Evolutionary conservation across 495 filamentous ascomycete genomes (phyloP).

Genomic region (Physcia stellaris): DNA sequence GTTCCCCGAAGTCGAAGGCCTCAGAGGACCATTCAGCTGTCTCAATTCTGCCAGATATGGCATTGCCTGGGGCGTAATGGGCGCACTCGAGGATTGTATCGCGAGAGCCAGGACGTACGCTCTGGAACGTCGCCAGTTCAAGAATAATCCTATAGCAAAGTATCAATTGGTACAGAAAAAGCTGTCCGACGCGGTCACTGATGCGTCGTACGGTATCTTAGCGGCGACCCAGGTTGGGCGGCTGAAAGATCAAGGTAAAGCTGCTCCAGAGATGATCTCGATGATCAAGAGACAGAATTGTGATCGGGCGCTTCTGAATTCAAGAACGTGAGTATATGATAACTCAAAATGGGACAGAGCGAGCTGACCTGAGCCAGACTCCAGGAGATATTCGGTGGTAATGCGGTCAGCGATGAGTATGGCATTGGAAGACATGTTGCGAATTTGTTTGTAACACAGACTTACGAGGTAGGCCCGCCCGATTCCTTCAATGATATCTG

Average conservation of each 20-base stretch:
- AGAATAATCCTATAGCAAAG: conserved; percentile 86
- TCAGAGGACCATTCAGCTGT: conserved; percentile 83
- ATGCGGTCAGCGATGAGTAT: conserved; percentile 95
- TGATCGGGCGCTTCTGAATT: conserved; percentile 71
- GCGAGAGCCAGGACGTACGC: conserved; percentile 69
- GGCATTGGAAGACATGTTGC: conserved; percentile 87
- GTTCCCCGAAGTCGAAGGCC: conserved; percentile 81
- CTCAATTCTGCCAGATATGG: conserved; percentile 86
- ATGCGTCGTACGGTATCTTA: conserved; percentile 76
- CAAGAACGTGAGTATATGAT: conserved; percentile 45
- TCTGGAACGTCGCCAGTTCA: conserved; percentile 89
- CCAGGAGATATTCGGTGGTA: conserved; percentile 94
- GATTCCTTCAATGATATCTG: conserved; percentile 76
- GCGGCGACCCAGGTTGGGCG: conserved; percentile 83
- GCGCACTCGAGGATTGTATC: conserved; percentile 86
- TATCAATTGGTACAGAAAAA: conserved; percentile 99
- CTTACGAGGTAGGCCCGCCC: conserved; percentile 93
- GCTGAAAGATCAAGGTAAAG: conserved; percentile 80
- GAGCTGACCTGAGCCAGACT: conserved; percentile 33
- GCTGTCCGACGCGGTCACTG: conserved; percentile 79
- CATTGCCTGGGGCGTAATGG: conserved; percentile 88
- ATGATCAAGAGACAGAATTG: conserved; percentile 99
- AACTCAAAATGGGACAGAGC: neutral
- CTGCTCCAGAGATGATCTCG: conserved; percentile 90
- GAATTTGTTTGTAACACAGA: conserved; percentile 94